Conservation (phyloP, 1,139 yeast genomes). For the Pneumocystis wakefieldiae region DNA sequence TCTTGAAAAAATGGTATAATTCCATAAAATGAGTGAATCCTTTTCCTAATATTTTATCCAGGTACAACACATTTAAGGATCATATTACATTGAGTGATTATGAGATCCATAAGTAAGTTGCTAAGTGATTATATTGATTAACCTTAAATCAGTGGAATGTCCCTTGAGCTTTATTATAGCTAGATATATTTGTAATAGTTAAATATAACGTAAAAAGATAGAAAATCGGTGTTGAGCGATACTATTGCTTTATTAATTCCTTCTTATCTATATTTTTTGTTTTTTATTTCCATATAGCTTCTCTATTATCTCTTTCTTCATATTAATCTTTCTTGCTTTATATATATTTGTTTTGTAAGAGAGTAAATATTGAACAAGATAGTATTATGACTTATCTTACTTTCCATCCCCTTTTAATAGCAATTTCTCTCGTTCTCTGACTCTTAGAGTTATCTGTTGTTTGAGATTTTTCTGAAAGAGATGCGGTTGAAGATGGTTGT, state of each 20-base stretch:
- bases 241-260: background rate
- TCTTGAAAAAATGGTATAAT: slow-evolving; percentile 47
- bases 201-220: background rate
- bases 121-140: background rate
- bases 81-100: slow-evolving; percentile 85
- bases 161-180: background rate
- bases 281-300: background rate
- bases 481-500: background rate
- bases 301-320: background rate
- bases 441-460: background rate
- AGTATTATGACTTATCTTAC: background rate
- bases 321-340: background rate
- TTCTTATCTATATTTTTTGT: background rate
- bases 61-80: slow-evolving; percentile 63
- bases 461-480: background rate
- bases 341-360: background rate
- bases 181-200: background rate
- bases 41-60: background rate
- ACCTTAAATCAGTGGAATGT: background rate
- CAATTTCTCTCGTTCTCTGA: background rate
- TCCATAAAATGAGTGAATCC: background rate
- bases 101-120: slow-evolving; percentile 52
- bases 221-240: background rate
- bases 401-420: background rate
- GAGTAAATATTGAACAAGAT: background rate